These are phyloP conservation scores for Tolypocladium album DNA, from an alignment of 2,329 filamentous ascomycete genomes.

Conservation along the genomic window DNA sequence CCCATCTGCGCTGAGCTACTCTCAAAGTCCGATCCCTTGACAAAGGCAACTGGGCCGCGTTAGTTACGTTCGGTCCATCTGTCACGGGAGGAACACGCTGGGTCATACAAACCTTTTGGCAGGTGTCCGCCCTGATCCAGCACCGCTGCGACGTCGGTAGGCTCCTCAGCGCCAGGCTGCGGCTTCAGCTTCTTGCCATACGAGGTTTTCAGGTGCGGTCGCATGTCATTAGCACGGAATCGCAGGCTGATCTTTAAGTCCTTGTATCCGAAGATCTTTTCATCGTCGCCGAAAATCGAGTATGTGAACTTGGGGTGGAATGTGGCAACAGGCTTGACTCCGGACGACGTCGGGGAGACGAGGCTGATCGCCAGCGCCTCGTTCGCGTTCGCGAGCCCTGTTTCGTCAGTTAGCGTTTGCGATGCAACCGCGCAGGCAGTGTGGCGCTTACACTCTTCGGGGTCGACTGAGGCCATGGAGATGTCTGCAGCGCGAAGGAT, in stretches of 20 bases:
- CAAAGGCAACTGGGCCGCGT: conserved; percentile 49
- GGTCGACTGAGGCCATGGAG: conserved; percentile 18
- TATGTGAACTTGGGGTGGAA: conserved; percentile 89
- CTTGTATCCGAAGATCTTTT: conserved; percentile 85
- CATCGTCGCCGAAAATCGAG: conserved; percentile 84
- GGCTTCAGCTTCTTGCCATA: conserved; percentile 62
- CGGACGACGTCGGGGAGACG: conserved; percentile 35
- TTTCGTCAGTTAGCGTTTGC: not conserved
- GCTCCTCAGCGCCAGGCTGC: conserved; percentile 51
- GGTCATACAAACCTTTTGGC: conserved; percentile 38
- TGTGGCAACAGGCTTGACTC: conserved; percentile 46
- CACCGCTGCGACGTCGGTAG: conserved; percentile 56
- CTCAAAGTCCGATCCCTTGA: conserved; percentile 51
- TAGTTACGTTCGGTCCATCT: not conserved
- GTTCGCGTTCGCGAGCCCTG: conserved; percentile 50
- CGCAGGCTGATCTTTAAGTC: conserved; percentile 65
- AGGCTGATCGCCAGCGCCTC: conserved; percentile 54
- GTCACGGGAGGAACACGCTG: not conserved
- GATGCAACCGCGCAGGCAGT: not conserved
- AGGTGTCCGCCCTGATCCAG: conserved; percentile 56
- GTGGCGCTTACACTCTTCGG: conserved; percentile 21
- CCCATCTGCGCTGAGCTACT: conserved; percentile 36
- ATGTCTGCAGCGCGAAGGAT: not conserved
- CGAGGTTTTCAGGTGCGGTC: conserved; percentile 61
- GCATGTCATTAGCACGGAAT: conserved; percentile 60